Evolutionary conservation across 1,284 basidiomycete species (phyloP), one percentile per base, ranked within the genome.

Genomic region (Cryptococcus wingfieldii): DNA sequence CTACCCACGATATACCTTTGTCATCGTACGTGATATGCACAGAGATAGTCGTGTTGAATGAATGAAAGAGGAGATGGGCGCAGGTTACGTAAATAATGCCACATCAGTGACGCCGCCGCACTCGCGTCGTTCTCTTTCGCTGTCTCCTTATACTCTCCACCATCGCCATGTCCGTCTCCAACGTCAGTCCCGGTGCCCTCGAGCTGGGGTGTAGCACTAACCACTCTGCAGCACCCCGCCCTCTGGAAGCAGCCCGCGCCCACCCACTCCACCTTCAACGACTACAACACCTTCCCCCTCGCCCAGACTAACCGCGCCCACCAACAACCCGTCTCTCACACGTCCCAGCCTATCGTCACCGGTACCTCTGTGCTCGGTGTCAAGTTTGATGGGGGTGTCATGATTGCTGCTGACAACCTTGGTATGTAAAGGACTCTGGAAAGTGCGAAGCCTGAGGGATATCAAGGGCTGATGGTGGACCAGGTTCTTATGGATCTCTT

Each of bases 351-450:
- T 7, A 88, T 98, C 61, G 92, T 98, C 14, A 98, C 95, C 0
- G 96, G 95, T 65, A 96, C 95, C 5, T 94, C 90, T 54, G 91
- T 98, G 8, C 83, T 98, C 39, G 96, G 89, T 6, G 81, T 98
- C 74, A 89, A 89, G 77, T 98, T 85, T 83, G 92, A 94, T 76
- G 92, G 91, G 68, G 95, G 96, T 3, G 86, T 98, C 64, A 97
- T 99, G 91, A 86, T 99, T 80, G 93, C 96, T n/a, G 91, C 96
- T 38, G 95, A 99, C 81, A 98, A 89, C 67, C 86, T 98, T 50
- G 92, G 92, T 93, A 71, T 61, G 64, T 66, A 12, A 25, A 34
- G 31, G 31, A 1, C 31, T 42, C 39, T 16, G 16, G 6, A 13
- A 10, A 12, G 42, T 19, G 18, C 14, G 42, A 13, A 18, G 31